Conservation (phyloP, 345 rosid species). For the Aurinia saxatilis region DNA sequence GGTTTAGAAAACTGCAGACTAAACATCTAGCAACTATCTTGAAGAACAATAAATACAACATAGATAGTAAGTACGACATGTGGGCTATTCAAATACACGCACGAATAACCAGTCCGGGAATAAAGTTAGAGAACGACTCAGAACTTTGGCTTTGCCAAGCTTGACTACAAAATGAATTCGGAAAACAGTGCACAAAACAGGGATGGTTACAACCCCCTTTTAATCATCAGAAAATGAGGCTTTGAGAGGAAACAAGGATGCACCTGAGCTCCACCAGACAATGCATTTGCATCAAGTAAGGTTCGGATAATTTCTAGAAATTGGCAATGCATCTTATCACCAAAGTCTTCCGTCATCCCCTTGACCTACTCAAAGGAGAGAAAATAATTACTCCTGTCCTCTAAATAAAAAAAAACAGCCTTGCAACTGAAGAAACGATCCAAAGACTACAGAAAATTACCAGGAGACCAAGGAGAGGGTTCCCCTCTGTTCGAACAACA, state of each 20-base stretch:
- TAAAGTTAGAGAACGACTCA: neutral
- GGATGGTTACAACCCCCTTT: neutral
- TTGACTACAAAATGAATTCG: neutral
- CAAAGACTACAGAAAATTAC: slow-evolving; percentile 37
- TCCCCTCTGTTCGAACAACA: slow-evolving; percentile 79
- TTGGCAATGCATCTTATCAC: slow-evolving; percentile 94
- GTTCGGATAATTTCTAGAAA: slow-evolving; percentile 96
- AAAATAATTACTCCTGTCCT: neutral
- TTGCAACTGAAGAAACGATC: slow-evolving; percentile 3
- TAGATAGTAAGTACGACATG: neutral
- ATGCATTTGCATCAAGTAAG: slow-evolving; percentile 82
- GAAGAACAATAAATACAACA: neutral
- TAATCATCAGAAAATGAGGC: neutral
- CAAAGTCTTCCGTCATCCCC: slow-evolving; percentile 94
- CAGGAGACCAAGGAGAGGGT: slow-evolving; percentile 77
- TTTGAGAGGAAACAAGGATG: slow-evolving; percentile 10
- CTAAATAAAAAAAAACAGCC: neutral
- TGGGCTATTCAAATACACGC: neutral
- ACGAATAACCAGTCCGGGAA: neutral
- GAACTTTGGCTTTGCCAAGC: neutral
- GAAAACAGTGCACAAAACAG: neutral
- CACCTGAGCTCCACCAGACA: slow-evolving; percentile 81
- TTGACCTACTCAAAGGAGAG: slow-evolving; percentile 52
- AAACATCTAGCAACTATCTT: neutral
- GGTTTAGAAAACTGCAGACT: neutral